Conservation (phyloP, 371 early-diverging fungal genomes). For the Saksenaea vasiformis region DNA sequence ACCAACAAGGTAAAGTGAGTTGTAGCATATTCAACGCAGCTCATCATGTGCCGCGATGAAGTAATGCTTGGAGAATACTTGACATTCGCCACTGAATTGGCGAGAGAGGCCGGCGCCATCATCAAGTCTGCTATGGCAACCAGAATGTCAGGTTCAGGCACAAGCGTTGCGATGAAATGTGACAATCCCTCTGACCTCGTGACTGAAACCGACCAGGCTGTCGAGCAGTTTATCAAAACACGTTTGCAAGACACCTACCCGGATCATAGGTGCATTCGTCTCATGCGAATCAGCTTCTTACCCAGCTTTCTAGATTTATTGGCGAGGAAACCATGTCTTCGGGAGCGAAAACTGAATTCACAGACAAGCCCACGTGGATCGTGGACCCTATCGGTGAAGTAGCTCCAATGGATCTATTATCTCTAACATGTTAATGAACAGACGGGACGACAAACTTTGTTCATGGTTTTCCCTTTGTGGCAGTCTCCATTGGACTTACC, state of each 20-base stretch:
- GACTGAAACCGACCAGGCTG: constrained; percentile 81
- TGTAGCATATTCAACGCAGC: too few relatives aligned
- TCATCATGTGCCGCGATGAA: not conserved
- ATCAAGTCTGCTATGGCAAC: constrained; percentile 60
- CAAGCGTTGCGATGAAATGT: constrained; percentile 46
- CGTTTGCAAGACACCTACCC: constrained; percentile 64
- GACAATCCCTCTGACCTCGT: constrained; percentile 83
- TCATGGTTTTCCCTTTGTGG: constrained; percentile 86
- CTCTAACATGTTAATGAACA: constrained; percentile 17
- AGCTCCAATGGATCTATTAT: not conserved
- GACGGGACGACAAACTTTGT: constrained; percentile 93
- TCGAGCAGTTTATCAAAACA: constrained; percentile 71
- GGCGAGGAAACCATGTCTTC: constrained; percentile 82
- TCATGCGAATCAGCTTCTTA: not conserved
- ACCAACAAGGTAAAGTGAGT: too few relatives aligned
- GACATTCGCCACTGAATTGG: constrained; percentile 57
- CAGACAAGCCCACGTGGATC: constrained; percentile 86
- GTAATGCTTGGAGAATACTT: constrained; percentile 46
- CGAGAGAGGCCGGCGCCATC: constrained; percentile 64
- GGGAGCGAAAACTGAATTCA: constrained; percentile 63
- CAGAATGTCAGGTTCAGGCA: constrained; percentile 52
- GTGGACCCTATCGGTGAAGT: constrained; percentile 83
- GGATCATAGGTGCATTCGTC: constrained; percentile 57
- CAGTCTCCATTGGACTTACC: constrained; percentile 84
- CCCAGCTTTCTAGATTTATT: constrained; percentile 64